Evolutionary conservation across 352 stramenopile species (phyloP).

Genomic region (Globisporangium echinulatum): DNA sequence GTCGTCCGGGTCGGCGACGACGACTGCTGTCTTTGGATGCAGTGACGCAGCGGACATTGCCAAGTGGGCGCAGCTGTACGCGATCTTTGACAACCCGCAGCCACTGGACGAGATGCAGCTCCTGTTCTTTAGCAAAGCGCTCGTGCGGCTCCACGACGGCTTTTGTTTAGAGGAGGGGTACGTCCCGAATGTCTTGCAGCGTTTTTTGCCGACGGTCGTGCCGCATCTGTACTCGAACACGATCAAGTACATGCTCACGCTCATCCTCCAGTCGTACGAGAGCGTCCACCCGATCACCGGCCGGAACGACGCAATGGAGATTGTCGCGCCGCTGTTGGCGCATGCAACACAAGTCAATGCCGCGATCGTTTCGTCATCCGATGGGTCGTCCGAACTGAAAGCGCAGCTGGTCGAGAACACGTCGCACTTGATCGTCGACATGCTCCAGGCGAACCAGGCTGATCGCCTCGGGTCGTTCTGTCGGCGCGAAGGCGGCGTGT

Average conservation of each 20-base stretch:
- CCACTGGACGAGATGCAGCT: conserved; percentile 84
- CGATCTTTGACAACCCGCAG: conserved; percentile 68
- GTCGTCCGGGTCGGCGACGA: conserved; percentile 56
- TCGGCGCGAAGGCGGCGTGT: conserved; percentile 72
- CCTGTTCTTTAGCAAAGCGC: conserved; percentile 83
- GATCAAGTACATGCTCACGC: conserved; percentile 87
- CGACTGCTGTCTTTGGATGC: conserved; percentile 73
- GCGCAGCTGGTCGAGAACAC: conserved; percentile 64
- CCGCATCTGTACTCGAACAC: conserved; percentile 84
- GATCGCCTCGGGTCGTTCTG: conserved; percentile 79
- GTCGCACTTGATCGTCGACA: conserved; percentile 73
- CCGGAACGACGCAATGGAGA: conserved; percentile 85
- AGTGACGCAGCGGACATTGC: conserved; percentile 63
- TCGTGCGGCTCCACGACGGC: conserved; percentile 80
- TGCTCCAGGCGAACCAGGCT: conserved; percentile 84
- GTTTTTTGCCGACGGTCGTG: conserved; percentile 70
- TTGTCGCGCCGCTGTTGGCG: conserved; percentile 54
- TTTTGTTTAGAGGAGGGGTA: conserved; percentile 86
- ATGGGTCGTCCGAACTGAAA: conserved; percentile 20
- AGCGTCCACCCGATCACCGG: conserved; percentile 85
- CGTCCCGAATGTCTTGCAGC: conserved; percentile 73
- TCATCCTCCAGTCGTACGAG: conserved; percentile 85
- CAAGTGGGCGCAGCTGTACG: conserved; percentile 81
- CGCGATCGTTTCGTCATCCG: conserved; percentile 2
- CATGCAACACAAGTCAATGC: conserved; percentile 40